These are phyloP conservation scores for Fraxinus sp. DNA, from an alignment of 305 asterid species.

Conservation along the genomic window DNA sequence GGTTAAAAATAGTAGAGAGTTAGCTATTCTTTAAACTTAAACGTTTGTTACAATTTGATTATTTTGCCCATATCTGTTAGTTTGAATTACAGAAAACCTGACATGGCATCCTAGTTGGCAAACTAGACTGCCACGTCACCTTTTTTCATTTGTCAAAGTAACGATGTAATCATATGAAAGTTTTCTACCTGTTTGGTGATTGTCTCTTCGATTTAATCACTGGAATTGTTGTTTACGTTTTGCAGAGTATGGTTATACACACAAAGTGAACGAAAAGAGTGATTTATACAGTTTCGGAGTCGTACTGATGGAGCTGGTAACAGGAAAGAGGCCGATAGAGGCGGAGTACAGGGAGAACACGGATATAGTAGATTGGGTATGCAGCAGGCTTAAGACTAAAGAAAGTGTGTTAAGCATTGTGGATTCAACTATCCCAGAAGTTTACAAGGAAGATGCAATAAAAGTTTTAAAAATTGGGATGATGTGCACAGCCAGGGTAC, in stretches of 20 bases:
- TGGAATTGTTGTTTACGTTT: neutral
- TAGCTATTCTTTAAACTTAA: neutral
- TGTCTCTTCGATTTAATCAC: neutral
- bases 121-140: neutral
- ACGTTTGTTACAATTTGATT: neutral
- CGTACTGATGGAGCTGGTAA: slow-evolving; percentile 86
- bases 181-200: neutral
- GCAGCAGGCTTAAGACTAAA: slow-evolving; percentile 57
- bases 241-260: slow-evolving; percentile 77
- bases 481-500: slow-evolving; percentile 75
- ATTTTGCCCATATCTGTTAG: neutral
- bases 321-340: slow-evolving; percentile 80
- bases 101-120: neutral
- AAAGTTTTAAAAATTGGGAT: slow-evolving; percentile 69
- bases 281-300: slow-evolving; percentile 92
- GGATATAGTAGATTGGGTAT: slow-evolving; percentile 78
- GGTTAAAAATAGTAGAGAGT: neutral
- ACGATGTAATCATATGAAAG: neutral
- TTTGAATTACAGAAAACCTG: neutral
- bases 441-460: slow-evolving; percentile 56
- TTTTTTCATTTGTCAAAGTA: neutral
- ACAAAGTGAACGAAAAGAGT: slow-evolving; percentile 76
- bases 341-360: slow-evolving; percentile 67
- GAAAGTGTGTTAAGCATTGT: slow-evolving; percentile 59
- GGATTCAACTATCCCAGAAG: slow-evolving; percentile 50